Evolutionary conservation across 805 yeast species (phyloP), one percentile per base, ranked within the genome.

Genomic region (Wickerhamomyces canadensis): DNA sequence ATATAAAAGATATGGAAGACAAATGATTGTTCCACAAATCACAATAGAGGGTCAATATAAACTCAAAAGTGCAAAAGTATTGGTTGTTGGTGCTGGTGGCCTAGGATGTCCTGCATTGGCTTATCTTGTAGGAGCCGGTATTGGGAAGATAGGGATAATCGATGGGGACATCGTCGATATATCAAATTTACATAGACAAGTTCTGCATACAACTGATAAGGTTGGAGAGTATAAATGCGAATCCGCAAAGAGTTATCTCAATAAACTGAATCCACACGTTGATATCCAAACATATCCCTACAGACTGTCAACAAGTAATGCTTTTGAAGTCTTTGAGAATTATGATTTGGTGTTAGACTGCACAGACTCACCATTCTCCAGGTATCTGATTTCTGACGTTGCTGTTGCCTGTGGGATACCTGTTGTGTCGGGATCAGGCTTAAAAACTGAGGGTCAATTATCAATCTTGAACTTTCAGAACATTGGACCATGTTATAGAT

Each of bases 51-150:
- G 78, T 3, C 99, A 93, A 56, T 35, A 71, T 7, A 64, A 61
- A 30, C 59, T 93, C 33, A 80, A 78, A 44, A 47, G 58, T 0
- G 41, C 91, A 2, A 73, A 66, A 35, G 74, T 89, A 0, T 59
- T 91, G 19, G 89, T 93, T 0, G 70, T 93, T 7, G 98, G 99
- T 1, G 97, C 97, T 1, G 99, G 98, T 10, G 99, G 99, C 0
- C 67, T 93, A 6, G 98, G 98, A 0, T 82, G 94, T 48, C 97
- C 98, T 0, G 94, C 94, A 0, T 58, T 91, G 34, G 68, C 84
- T 30, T 93, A 93, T 54, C 61, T 93, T 2, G 79, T 80, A 0
- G 96, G 94, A 0, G 83, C 95, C 0, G 98, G 99, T 5, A 64
- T 91, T 4, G 98, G 95, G 1, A 58, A 62, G 2, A 67, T 93